Evolutionary conservation across 1,284 basidiomycete genomes (phyloP).

Genomic region (Gymnopus androsaceus): DNA sequence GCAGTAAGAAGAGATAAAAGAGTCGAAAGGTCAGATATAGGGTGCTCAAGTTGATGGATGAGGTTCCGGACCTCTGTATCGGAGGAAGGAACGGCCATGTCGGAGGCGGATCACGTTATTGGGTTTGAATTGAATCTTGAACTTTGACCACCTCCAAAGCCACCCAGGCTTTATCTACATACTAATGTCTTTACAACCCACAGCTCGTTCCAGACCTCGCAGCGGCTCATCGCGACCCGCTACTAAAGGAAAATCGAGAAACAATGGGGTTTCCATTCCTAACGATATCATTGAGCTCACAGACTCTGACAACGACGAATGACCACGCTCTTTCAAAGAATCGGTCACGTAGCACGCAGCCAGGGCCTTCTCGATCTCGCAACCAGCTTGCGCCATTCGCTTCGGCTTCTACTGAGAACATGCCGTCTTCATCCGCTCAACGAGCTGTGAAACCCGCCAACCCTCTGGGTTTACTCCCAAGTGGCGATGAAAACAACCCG

Average conservation of each 20-base stretch:
- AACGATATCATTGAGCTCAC: constrained; percentile 12
- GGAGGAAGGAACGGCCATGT: constrained; percentile 14
- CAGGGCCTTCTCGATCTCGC: not conserved
- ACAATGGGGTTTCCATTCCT: not conserved
- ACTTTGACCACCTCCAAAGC: not conserved
- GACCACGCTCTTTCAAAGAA: not conserved
- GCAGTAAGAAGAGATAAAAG: constrained; percentile 57
- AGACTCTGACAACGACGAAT: constrained; percentile 13
- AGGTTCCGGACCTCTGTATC: constrained; percentile 43
- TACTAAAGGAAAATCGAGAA: not conserved
- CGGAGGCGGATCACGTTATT: not conserved
- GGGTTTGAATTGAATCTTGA: not conserved
- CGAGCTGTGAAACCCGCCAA: not conserved
- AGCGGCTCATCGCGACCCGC: not conserved
- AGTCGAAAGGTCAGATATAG: constrained; percentile 49
- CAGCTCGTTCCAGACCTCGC: not conserved
- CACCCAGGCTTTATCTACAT: not conserved
- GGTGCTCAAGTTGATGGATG: constrained; percentile 52
- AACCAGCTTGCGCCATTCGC: not conserved
- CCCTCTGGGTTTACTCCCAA: constrained; percentile 27
- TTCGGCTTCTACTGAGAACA: constrained; percentile 5
- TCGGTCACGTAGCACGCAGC: not conserved
- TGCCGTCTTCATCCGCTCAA: not conserved
- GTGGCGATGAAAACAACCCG: constrained; percentile 31
- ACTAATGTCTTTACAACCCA: constrained; percentile 5